A percentile compares a stretch with the other conserved stretches of the same genome.
phyloP scores from a whole-genome alignment of 2,329 filamentous ascomycete genomes.

The Grosmannia penicillata region DNA sequence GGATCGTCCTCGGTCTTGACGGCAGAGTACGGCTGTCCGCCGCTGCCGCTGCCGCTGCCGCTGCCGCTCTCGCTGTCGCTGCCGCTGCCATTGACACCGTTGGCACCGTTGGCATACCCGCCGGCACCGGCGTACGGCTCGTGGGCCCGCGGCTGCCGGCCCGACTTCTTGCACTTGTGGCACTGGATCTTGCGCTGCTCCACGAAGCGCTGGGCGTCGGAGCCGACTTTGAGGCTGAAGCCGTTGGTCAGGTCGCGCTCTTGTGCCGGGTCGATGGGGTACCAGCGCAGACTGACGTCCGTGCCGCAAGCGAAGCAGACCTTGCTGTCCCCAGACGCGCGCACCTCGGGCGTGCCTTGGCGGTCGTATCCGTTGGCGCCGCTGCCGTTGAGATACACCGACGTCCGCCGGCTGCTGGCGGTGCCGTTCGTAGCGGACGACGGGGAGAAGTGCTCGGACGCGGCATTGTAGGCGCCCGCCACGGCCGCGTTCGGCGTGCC shows the following conservation, averaged over 20 bases:
- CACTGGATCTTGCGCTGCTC: slow-evolving; percentile 53
- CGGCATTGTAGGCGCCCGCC: background rate
- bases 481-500: slow-evolving; percentile 15
- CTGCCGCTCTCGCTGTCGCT: background rate
- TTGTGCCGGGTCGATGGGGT: slow-evolving; percentile 38
- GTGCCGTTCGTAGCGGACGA: background rate
- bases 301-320: slow-evolving; percentile 50
- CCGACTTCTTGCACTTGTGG: slow-evolving; percentile 54
- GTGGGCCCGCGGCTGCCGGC: slow-evolving; percentile 27
- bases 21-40: background rate
- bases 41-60: background rate
- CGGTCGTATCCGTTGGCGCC: slow-evolving; percentile 1
- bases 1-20: slow-evolving; percentile 11
- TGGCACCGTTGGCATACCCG: background rate
- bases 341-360: slow-evolving; percentile 12
- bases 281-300: slow-evolving; percentile 64
- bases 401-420: slow-evolving; percentile 1
- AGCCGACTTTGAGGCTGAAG: slow-evolving; percentile 32
- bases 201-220: slow-evolving; percentile 43
- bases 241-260: slow-evolving; percentile 38
- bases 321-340: slow-evolving; percentile 31
- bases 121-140: background rate
- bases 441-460: too few species aligned
- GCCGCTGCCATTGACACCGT: background rate
- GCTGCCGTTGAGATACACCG: background rate